Base-by-base conservation (phyloP, 2,329 filamentous ascomycete genomes). In the Ascochyta rabiei region DNA sequence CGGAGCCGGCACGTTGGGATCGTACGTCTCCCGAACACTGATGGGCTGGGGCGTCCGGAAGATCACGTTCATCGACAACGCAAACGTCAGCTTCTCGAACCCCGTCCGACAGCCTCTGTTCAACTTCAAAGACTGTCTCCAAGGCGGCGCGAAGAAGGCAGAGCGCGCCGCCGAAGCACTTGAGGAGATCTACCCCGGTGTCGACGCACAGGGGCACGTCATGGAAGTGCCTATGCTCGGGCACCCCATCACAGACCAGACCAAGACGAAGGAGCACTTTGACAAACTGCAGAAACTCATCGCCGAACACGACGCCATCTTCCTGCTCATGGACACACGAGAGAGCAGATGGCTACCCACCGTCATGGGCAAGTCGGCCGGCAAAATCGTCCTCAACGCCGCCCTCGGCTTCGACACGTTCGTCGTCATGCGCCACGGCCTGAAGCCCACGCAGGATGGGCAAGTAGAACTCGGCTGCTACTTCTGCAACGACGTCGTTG, bases 401-500 rank as follows among this genome's bases (percentile, higher is more conserved):
- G 95, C 95, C 1, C 82, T 99, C 3, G 95, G 95, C 0, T 99
- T 99, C 69, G 95, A 99, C 76, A 95, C 92, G 0, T 99, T 91
- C 67, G 92, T 99, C 2, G 92, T 96, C 31, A 98, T 99, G 95
- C 86, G 95, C 52, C 95, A 99, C 74, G 95, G 95, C 1, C 81
- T 91, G 6, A 84, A 86, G 63, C 44, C 67, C 6, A 66, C 64
- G 0, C 57, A 61, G n/a, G 61, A 84, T 10, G 81, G 60, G n/a
- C 80, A 85, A 48, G 80, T 86, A 46, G 86, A 90, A 23, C 81
- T 98, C 23, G 95, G 95, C 9, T 99, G 95, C 76, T 99, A 99
- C 74, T 99, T 98, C 76, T 99, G 95, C 78, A 98, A 96, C 68
- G 95, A 99, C 73, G 93, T 99, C 23, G 93, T 98, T 44, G 91